Conservation (phyloP, 305 asterid genomes). For the Rubia peregrina region DNA sequence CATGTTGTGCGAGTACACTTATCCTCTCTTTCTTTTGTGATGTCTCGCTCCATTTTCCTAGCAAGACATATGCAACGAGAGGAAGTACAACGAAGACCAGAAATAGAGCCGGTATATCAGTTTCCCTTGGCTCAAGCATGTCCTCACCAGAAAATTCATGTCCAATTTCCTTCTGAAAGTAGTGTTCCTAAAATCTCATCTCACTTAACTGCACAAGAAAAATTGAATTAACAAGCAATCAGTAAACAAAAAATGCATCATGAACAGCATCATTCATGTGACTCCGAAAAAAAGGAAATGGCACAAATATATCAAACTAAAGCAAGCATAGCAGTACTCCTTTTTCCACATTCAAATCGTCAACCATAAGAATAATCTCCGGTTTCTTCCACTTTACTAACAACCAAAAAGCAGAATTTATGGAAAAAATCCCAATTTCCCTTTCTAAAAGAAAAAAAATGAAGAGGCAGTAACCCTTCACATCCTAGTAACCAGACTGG, state of each 20-base stretch:
- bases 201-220: constrained; percentile 26
- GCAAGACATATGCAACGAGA: constrained; percentile 55
- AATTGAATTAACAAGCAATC: constrained; percentile 14
- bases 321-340: not conserved
- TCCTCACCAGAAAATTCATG: constrained; percentile 66
- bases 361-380: not conserved
- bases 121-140: constrained; percentile 82
- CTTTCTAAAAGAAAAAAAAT: not conserved
- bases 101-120: constrained; percentile 54
- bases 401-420: not conserved
- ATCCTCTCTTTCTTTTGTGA: constrained; percentile 47
- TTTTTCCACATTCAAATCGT: not conserved
- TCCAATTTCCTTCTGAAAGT: constrained; percentile 33
- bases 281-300: not conserved
- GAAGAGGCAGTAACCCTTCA: not conserved
- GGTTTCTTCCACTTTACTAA: not conserved
- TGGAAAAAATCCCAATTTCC: not conserved
- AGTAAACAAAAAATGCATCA: not conserved
- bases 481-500: not conserved
- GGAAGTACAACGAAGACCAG: constrained; percentile 72
- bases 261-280: constrained; percentile 4
- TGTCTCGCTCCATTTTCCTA: constrained; percentile 73
- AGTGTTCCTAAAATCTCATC: constrained; percentile 23
- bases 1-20: constrained; percentile 42
- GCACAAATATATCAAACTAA: not conserved